Evolutionary conservation across 2,329 filamentous ascomycete genomes (phyloP).

Genomic region (Colletotrichum endophyticum): DNA sequence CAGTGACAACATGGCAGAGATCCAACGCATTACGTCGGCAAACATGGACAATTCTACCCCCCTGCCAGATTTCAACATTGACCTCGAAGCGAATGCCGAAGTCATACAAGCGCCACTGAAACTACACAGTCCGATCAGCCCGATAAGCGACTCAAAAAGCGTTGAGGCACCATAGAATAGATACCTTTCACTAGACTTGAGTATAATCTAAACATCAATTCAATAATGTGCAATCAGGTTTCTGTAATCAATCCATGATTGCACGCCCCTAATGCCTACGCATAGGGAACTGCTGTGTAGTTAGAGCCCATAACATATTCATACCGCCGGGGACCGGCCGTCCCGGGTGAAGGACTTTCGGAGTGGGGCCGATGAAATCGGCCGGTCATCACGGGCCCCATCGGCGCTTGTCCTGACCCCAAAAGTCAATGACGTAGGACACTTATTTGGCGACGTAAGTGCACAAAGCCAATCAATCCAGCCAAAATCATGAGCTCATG

Average conservation of each 20-base stretch:
- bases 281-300: accelerated
- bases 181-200: background rate
- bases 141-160: background rate
- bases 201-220: background rate
- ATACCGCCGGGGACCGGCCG: background rate
- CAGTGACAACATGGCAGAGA: background rate
- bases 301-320: background rate
- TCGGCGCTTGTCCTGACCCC: background rate
- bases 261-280: background rate
- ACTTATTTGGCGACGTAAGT: background rate
- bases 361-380: background rate
- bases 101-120: background rate
- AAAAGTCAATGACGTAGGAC: background rate
- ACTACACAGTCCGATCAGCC: background rate
- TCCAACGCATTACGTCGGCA: background rate
- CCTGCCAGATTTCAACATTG: background rate
- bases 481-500: background rate
- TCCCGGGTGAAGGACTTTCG: background rate
- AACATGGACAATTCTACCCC: accelerated
- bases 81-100: background rate
- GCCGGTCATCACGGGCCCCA: background rate
- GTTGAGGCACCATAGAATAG: background rate
- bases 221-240: background rate
- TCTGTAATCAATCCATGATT: too few species aligned
- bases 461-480: background rate